Conservation (phyloP, 129 eudicot species). For the Ambrosia artemisiifolia region DNA sequence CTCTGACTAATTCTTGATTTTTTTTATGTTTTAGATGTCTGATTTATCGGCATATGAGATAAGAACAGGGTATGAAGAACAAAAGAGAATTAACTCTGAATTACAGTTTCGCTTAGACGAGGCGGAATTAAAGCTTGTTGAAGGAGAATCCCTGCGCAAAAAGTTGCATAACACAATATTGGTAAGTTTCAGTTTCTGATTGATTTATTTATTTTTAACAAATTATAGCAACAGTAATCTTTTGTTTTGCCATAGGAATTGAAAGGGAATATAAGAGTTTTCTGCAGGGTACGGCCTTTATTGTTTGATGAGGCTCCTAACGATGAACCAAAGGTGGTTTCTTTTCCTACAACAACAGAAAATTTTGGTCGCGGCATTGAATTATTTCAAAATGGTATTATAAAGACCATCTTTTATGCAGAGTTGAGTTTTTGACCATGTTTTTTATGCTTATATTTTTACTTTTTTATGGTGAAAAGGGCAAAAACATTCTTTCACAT, state of each 20-base stretch:
- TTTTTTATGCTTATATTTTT: not conserved
- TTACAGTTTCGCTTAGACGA: slow-evolving; percentile 69
- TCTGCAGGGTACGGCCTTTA: slow-evolving; percentile 91
- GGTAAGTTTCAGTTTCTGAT: slow-evolving; percentile 32
- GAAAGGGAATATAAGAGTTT: slow-evolving; percentile 96
- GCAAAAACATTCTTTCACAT: slow-evolving; percentile 75
- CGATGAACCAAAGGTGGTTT: slow-evolving; percentile 51
- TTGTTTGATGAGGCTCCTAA: slow-evolving; percentile 63
- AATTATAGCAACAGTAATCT: not conserved
- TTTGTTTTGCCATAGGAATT: slow-evolving; percentile 62
- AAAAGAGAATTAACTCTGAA: slow-evolving; percentile 47
- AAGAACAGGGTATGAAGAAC: slow-evolving; percentile 72
- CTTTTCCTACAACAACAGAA: slow-evolving; percentile 78
- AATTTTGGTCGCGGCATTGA: slow-evolving; percentile 78
- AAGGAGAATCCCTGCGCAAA: slow-evolving; percentile 86
- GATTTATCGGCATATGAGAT: slow-evolving; percentile 69
- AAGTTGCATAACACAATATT: slow-evolving; percentile 90
- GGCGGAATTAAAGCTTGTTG: slow-evolving; percentile 73
- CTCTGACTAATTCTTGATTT: slow-evolving; percentile 3
- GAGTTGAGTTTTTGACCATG: slow-evolving; percentile 2
- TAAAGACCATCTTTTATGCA: slow-evolving; percentile 9
- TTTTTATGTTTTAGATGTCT: slow-evolving; percentile 48
- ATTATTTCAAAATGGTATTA: slow-evolving; percentile 67
- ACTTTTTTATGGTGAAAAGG: slow-evolving; percentile 38
- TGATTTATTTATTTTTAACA: not conserved